A percentile compares a stretch with the other conserved stretches of the same genome.
These are phyloP conservation scores for Trypanosoma mega DNA, from an alignment of 208 protist genomes.

Conservation along the genomic window DNA sequence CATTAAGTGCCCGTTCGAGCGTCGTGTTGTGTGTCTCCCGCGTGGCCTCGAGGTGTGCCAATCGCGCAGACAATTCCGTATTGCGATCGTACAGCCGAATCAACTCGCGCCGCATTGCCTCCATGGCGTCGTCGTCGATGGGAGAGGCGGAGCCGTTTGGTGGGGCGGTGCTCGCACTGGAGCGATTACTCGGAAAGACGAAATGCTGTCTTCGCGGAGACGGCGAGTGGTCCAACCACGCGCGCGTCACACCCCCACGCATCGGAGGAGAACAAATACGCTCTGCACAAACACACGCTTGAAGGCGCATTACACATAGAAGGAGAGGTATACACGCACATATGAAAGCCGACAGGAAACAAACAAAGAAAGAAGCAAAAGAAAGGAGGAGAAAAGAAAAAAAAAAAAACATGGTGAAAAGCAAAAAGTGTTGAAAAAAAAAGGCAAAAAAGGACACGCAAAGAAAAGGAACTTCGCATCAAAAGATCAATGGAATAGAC, in stretches of 20 bases:
- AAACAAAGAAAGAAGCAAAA: constrained; percentile 16
- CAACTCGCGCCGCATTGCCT: constrained; percentile 16
- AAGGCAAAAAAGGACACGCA: background rate
- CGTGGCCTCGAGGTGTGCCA: background rate
- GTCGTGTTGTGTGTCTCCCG: too few species aligned
- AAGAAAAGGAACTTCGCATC: background rate
- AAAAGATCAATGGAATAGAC: background rate
- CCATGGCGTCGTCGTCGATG: background rate
- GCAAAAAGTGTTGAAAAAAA: constrained; percentile 10
- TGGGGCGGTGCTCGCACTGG: constrained; percentile 17
- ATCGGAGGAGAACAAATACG: too few species aligned
- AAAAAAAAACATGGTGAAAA: too few species aligned
- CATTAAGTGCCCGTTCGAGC: background rate
- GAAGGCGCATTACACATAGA: too few species aligned
- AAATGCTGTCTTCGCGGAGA: background rate
- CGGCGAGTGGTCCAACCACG: constrained; percentile 15
- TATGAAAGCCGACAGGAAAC: too few species aligned
- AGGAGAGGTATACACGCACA: too few species aligned
- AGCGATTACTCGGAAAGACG: constrained; percentile 26
- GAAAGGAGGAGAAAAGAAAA: constrained; percentile 10
- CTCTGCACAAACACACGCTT: too few species aligned
- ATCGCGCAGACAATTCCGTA: constrained; percentile 9
- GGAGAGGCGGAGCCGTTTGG: constrained; percentile 14
- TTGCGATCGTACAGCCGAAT: constrained; percentile 17
- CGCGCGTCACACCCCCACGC: too few species aligned